A percentile compares a stretch with the other conserved stretches of the same genome.
Evolutionary conservation across 805 yeast genomes (phyloP).

Genomic region (Metschnikowia lunata): DNA sequence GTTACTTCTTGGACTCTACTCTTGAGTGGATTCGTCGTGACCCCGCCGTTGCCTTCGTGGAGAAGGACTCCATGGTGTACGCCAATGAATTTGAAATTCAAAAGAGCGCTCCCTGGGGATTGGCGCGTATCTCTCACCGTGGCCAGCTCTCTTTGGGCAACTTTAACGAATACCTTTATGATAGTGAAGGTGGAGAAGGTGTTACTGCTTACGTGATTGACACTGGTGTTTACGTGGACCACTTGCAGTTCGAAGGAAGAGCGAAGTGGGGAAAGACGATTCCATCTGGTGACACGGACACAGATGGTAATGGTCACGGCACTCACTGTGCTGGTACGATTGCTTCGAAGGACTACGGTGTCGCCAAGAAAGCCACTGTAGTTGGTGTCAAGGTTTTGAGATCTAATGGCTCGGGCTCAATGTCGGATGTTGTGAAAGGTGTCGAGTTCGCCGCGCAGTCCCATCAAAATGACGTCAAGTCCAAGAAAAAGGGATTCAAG

Average conservation of each 20-base stretch:
- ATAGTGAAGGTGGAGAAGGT: constrained; percentile 41
- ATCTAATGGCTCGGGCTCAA: constrained; percentile 36
- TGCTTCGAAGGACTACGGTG: constrained; percentile 78
- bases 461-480: constrained; percentile 37
- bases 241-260: constrained; percentile 62
- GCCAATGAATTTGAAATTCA: constrained; percentile 63
- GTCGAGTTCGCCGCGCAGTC: constrained; percentile 43
- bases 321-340: constrained; percentile 90
- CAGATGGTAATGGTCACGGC: constrained; percentile 82
- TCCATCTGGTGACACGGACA: constrained; percentile 55
- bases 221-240: constrained; percentile 67
- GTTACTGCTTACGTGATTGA: constrained; percentile 78
- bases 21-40: constrained; percentile 67
- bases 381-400: constrained; percentile 42
- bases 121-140: constrained; percentile 85
- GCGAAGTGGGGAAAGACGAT: constrained; percentile 58
- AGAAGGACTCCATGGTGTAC: constrained; percentile 59
- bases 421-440: constrained; percentile 41
- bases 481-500: constrained; percentile 43
- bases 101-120: constrained; percentile 91
- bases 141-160: constrained; percentile 62
- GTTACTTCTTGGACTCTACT: constrained; percentile 71
- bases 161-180: constrained; percentile 43
- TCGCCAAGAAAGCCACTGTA: constrained; percentile 54
- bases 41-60: constrained; percentile 64